These are phyloP conservation scores for Podospora pseudoanserina DNA, from an alignment of 495 filamentous ascomycete species.

Conservation along the genomic window DNA sequence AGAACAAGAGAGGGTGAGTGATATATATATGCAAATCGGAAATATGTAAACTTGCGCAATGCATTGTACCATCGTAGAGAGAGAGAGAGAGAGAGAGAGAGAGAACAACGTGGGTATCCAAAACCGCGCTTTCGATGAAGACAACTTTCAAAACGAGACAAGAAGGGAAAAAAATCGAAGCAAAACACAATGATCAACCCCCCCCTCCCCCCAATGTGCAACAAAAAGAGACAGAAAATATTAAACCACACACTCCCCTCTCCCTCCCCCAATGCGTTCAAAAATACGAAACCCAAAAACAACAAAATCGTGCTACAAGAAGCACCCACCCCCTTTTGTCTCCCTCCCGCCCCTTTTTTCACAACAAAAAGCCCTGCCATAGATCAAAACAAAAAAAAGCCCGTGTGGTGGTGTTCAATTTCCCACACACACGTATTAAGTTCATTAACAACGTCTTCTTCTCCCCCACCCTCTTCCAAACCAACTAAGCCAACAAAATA, in stretches of 20 bases:
- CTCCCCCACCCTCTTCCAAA: background rate
- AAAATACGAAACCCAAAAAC: background rate
- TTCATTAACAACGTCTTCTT: background rate
- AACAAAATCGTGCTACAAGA: background rate
- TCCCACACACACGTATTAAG: background rate
- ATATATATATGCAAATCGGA: background rate
- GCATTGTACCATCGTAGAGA: too few species aligned
- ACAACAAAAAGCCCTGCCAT: background rate
- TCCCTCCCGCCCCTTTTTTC: background rate
- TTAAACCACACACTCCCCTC: background rate
- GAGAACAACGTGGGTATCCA: background rate
- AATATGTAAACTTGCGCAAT: background rate
- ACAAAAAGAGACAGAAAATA: background rate
- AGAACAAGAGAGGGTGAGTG: background rate
- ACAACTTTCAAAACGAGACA: background rate
- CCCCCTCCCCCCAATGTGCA: background rate
- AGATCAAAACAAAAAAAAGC: background rate
- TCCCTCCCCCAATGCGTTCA: background rate
- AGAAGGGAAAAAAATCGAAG: conserved; percentile 4
- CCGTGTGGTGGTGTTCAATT: background rate
- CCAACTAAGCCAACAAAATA: background rate
- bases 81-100: background rate
- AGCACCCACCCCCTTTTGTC: background rate
- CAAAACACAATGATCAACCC: background rate
- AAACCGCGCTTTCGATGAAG: background rate